Conservation (phyloP, 2,329 filamentous ascomycete species). For the Exophiala alcalophila region DNA sequence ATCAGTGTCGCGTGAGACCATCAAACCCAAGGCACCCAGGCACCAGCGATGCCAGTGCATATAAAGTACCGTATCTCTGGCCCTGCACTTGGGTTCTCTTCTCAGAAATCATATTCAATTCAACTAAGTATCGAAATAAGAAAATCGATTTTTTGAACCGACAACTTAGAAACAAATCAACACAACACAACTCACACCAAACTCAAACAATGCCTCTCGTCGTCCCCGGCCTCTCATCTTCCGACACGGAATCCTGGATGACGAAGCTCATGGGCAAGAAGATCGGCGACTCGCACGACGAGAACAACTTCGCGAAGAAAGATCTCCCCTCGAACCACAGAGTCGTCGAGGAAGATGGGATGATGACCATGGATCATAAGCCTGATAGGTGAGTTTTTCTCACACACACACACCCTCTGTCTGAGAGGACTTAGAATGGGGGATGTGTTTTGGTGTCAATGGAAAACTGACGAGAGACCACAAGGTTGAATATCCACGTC, state of each 20-base stretch:
- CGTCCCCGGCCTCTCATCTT: conserved; percentile 42
- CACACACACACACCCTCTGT: conserved; percentile 1
- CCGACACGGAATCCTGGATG: conserved; percentile 37
- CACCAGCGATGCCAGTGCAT: too few relatives aligned
- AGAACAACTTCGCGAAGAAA: conserved; percentile 45
- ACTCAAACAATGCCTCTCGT: conserved; percentile 46
- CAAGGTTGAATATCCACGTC: conserved; percentile 46
- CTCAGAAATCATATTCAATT: too few relatives aligned
- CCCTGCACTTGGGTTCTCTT: too few relatives aligned
- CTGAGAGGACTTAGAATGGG: background rate
- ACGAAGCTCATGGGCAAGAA: conserved; percentile 48
- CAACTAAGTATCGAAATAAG: too few relatives aligned
- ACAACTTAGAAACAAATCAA: too few relatives aligned
- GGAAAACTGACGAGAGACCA: background rate
- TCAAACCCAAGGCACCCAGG: too few relatives aligned
- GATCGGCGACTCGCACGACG: conserved; percentile 35
- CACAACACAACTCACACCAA: too few relatives aligned
- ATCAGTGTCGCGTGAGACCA: too few relatives aligned
- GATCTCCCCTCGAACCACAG: conserved; percentile 46
- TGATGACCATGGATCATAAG: conserved; percentile 42
- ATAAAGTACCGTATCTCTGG: too few relatives aligned
- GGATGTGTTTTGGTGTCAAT: background rate
- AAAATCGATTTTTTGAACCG: too few relatives aligned
- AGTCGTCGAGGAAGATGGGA: conserved; percentile 39
- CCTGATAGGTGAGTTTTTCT: conserved; percentile 42